Evolutionary conservation across 2,329 filamentous ascomycete genomes (phyloP).

Genomic region (Microdochium trichocladiopsis): DNA sequence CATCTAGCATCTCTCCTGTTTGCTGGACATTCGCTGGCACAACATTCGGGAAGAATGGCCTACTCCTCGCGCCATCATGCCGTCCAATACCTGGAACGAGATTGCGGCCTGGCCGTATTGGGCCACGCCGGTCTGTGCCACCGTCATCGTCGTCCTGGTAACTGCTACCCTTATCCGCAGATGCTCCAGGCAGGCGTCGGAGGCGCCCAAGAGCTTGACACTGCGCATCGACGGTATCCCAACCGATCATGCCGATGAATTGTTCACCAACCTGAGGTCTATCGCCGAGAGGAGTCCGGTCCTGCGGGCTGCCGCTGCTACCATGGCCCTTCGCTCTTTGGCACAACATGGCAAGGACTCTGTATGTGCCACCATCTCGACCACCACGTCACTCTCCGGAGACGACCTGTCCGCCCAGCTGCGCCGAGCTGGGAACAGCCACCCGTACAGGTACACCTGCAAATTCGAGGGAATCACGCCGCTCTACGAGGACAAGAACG

Average conservation of each 20-base stretch:
- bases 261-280: conserved; percentile 1
- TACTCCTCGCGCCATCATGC: neutral
- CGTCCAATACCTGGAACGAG: neutral
- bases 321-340: neutral
- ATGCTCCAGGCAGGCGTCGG: neutral
- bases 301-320: neutral
- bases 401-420: neutral
- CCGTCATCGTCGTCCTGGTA: neutral
- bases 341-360: conserved; percentile 1
- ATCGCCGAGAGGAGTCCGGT: conserved; percentile 1
- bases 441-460: conserved; percentile 7
- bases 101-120: neutral
- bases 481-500: conserved; percentile 8
- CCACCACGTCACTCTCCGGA: conserved; percentile 2
- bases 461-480: conserved; percentile 17
- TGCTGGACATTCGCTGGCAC: neutral
- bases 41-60: neutral
- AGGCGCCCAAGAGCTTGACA: neutral
- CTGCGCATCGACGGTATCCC: conserved; percentile 3
- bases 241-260: neutral
- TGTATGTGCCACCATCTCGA: conserved; percentile 5
- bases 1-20: neutral
- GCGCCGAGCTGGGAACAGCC: neutral
- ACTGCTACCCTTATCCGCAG: neutral
- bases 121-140: neutral